Evolutionary conservation across 257 asterid species (phyloP), one percentile per base, ranked within the genome.

Genomic region (Fraxinus anomala): DNA sequence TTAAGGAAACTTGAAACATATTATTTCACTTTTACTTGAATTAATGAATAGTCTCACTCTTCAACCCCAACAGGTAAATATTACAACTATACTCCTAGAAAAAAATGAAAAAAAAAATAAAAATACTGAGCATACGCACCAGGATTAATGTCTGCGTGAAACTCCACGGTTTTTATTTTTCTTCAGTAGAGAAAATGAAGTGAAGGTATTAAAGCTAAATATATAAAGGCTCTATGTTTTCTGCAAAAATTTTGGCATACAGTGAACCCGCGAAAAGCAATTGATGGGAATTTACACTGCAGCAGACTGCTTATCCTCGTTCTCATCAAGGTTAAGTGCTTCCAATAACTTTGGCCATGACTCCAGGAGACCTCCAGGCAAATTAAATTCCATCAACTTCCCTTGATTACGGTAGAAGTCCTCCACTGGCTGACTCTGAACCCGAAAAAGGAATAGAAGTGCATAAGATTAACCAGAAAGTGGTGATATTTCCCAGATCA

Each of bases 281-380:
- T 59, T 63, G 63, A 70, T 68, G 4, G 7, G 59, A 68, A 73
- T 54, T 88, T 85, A 93, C 54, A 93, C 97, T 49, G 92, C 85
- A 26, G 91, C 91, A 28, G 95, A 89, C 77, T 76, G 90, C 80
- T 88, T 87, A 77, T 85, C 91, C 47, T 90, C 99, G 17, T 86
- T 94, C 79, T 91, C 96, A 33, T 91, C 97, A 6, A 95, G 96
- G 83, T 89, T 90, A 59, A 93, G 89, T 54, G 83, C 98, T 86
- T 93, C 99, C 74, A 95, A 80, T 88, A 95, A 85, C 78, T 91
- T 95, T 0, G 99, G 98, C 99, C 92, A 93, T 0, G 99, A 87
- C 85, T 90, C 99, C 0, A 92, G 96, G 80, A 95, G 90, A 12
- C 98, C 98, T 74, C 99, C 98, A 0, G 99, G 99, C 79, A 94